Evolutionary conservation across 2,329 filamentous ascomycete genomes (phyloP), one percentile per base, ranked within the genome.

Genomic region (Macrophomina phaseolina): DNA sequence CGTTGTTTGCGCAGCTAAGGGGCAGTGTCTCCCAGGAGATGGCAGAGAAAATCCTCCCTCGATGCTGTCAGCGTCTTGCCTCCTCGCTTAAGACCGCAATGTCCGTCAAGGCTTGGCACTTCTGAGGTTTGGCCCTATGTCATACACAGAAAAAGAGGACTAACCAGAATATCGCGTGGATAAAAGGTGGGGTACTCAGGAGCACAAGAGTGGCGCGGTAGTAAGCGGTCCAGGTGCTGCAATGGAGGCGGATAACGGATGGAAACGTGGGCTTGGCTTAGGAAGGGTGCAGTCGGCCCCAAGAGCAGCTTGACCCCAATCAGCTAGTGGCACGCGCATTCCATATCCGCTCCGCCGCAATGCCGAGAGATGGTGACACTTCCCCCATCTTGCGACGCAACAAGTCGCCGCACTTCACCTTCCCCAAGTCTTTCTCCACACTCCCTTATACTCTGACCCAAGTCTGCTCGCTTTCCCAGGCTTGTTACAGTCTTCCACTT

Each of bases 281-380:
- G 14, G 14, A n/a, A 34, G 16, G 52, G 49, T 28, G n/a, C 38
- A 42, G 16, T n/a, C 23, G 53, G 53, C 16, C 55, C 55, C 36
- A 58, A 58, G 55, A 58, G 55, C 55, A 45, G 55, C 55, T 58
- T 58, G 55, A 32, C 55, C 38, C 23, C 55, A 58, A 58, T 16
- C 28, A 28, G 56, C 56, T 48, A 61, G 56, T 46, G 28, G 40
- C 56, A 46, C 56, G 40, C 40, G 40, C 58, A 49, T 62, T 40
- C 58, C 42, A 51, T 7, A 28, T 38, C 58, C 45, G 58, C 58
- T 62, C 58, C 58, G 58, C 58, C 58, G 45, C 58, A 62, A 62
- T 49, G 58, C 58, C 58, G 58, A 62, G 58, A 49, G 56, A 61
- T 61, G 46, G 56, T 46, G 40, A 61, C 56, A 61, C 56, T 61